Conservation (phyloP, 805 yeast species). For the Cyberlindnera suaveolens region DNA sequence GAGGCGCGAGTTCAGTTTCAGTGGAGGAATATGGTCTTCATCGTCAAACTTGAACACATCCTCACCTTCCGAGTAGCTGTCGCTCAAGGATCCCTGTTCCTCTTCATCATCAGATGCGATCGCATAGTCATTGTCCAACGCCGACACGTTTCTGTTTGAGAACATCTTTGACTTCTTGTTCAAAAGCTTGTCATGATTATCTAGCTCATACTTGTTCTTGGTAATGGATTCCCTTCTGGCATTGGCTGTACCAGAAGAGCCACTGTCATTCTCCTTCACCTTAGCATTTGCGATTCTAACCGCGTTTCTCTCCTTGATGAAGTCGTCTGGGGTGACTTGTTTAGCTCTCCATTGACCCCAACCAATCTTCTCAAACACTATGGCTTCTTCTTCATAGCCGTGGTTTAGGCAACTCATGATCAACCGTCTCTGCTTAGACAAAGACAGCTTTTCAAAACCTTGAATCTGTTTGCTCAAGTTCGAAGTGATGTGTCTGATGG, state of each 20-base stretch:
- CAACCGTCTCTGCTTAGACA: constrained; percentile 83
- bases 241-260: constrained; percentile 5
- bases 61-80: constrained; percentile 25
- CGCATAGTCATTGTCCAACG: constrained; percentile 25
- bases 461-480: constrained; percentile 70
- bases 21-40: constrained; percentile 27
- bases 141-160: constrained; percentile 3
- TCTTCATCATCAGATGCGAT: constrained; percentile 27
- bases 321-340: constrained; percentile 32
- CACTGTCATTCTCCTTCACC: constrained; percentile 35
- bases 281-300: constrained; percentile 33
- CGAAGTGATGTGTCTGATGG: constrained; percentile 83
- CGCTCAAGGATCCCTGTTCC: constrained; percentile 24
- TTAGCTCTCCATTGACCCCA: constrained; percentile 98
- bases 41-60: constrained; percentile 30
- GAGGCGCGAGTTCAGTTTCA: constrained; percentile 20
- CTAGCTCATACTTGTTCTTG: constrained; percentile 22
- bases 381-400: constrained; percentile 45
- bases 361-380: constrained; percentile 86
- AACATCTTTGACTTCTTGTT: constrained; percentile 4
- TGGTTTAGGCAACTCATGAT: constrained; percentile 85
- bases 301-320: constrained; percentile 34
- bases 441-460: constrained; percentile 71
- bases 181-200: constrained; percentile 20
- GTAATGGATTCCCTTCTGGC: constrained; percentile 27